phyloP scores from a whole-genome alignment of 768 basidiomycete species.

The Hericium erinaceus region DNA sequence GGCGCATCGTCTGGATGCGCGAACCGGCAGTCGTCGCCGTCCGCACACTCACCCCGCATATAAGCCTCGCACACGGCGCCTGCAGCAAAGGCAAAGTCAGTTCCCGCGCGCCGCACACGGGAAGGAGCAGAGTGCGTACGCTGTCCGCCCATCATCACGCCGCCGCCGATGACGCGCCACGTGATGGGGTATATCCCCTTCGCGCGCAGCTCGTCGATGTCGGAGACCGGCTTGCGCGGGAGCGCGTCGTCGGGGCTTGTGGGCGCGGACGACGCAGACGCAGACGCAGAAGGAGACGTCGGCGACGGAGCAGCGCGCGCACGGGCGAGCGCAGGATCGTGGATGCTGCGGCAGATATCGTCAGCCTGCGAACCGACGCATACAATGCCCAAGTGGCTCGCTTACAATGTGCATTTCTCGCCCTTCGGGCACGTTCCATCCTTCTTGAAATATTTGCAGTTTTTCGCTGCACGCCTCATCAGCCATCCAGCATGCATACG shows the following conservation, averaged over 20 bases:
- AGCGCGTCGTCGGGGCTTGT: background rate
- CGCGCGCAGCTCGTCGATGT: constrained; percentile 7
- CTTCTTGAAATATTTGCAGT: constrained; percentile 11
- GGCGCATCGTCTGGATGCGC: constrained; percentile 16
- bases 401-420: constrained; percentile 13
- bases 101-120: background rate
- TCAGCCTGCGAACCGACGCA: too few species aligned
- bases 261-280: background rate
- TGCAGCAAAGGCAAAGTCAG: constrained; percentile 2
- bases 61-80: constrained; percentile 20
- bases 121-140: constrained; percentile 12
- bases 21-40: constrained; percentile 20
- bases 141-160: constrained; percentile 52
- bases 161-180: constrained; percentile 74
- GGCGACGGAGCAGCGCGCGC: background rate
- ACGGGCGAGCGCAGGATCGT: background rate
- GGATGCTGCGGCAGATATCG: background rate
- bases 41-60: constrained; percentile 18
- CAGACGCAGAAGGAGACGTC: too few species aligned
- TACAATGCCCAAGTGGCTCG: too few species aligned
- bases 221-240: background rate
- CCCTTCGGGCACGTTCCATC: constrained; percentile 12
- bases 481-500: background rate
- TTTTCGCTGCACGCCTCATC: constrained; percentile 7
- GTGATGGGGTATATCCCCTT: constrained; percentile 52